These are phyloP conservation scores for Wickerhamiella alocasiicola DNA, from an alignment of 805 yeast genomes.

Conservation along the genomic window DNA sequence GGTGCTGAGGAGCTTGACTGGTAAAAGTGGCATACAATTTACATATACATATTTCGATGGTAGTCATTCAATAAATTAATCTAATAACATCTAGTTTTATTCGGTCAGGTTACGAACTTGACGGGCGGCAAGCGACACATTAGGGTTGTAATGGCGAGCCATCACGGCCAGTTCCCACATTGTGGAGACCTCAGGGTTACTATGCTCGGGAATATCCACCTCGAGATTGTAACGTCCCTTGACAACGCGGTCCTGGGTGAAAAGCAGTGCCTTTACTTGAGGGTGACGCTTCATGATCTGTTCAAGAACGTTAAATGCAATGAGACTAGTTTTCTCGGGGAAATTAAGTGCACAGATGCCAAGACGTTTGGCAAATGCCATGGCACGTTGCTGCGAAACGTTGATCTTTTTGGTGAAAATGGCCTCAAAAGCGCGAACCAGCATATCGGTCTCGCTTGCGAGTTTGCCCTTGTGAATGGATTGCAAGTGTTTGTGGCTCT, in stretches of 20 bases:
- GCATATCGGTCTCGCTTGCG: slow-evolving; percentile 76
- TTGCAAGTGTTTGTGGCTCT: slow-evolving; percentile 68
- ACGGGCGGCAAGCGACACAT: slow-evolving; percentile 31
- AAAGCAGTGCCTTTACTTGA: slow-evolving; percentile 60
- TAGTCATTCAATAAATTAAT: not conserved
- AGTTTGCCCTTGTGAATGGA: slow-evolving; percentile 59
- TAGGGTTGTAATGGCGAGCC: slow-evolving; percentile 72
- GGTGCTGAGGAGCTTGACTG: not conserved
- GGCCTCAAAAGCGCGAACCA: slow-evolving; percentile 63
- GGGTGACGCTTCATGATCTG: slow-evolving; percentile 62
- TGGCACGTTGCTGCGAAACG: slow-evolving; percentile 17
- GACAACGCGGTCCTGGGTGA: slow-evolving; percentile 77
- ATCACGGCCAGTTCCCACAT: slow-evolving; percentile 78
- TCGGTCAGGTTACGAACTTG: slow-evolving; percentile 9
- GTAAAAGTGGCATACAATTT: too few relatives aligned
- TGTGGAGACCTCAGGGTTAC: slow-evolving; percentile 79
- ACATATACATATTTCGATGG: too few relatives aligned
- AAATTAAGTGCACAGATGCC: slow-evolving; percentile 55
- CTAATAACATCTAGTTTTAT: not conserved
- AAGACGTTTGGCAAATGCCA: slow-evolving; percentile 70
- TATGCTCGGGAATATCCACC: slow-evolving; percentile 52
- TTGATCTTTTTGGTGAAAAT: slow-evolving; percentile 55
- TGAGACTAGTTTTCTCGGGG: slow-evolving; percentile 80
- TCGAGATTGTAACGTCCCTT: slow-evolving; percentile 67
- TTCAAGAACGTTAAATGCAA: slow-evolving; percentile 64